Percentiles rank a stretch among this genome's conserved stretches.
These are phyloP conservation scores for Phaeophleospora eucalypticola DNA, from an alignment of 2,329 filamentous ascomycete genomes.

Conservation along the genomic window DNA sequence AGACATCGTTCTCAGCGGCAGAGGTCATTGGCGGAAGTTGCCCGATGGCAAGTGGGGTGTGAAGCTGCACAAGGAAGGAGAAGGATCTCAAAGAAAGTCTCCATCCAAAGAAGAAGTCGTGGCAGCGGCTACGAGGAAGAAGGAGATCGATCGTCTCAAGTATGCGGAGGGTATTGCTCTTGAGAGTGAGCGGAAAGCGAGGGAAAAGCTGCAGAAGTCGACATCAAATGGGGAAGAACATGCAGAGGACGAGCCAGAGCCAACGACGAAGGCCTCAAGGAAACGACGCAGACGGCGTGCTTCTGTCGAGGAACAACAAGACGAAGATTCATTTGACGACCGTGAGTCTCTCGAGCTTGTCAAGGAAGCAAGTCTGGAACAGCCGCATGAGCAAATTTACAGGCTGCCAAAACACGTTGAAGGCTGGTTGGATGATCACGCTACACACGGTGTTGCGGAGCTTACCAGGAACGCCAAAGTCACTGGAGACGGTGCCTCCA, in stretches of 20 bases:
- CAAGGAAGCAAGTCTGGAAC: neutral
- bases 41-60: conserved; percentile 7
- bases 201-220: neutral
- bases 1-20: conserved; percentile 3
- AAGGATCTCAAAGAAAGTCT: too few relatives aligned
- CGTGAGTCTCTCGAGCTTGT: neutral
- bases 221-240: neutral
- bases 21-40: conserved; percentile 1
- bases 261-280: neutral
- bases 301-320: too few relatives aligned
- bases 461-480: neutral
- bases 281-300: too few relatives aligned
- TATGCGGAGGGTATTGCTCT: neutral
- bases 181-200: neutral
- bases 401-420: neutral
- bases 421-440: neutral
- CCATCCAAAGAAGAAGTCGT: too few relatives aligned
- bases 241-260: neutral
- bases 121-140: too few relatives aligned
- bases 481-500: neutral
- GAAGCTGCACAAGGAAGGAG: conserved; percentile 3
- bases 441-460: neutral
- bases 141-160: neutral
- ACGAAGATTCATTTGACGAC: too few relatives aligned
- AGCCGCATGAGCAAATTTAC: neutral